These are phyloP conservation scores for Grifola frondosa DNA, from an alignment of 1,284 basidiomycete species.

Conservation along the genomic window DNA sequence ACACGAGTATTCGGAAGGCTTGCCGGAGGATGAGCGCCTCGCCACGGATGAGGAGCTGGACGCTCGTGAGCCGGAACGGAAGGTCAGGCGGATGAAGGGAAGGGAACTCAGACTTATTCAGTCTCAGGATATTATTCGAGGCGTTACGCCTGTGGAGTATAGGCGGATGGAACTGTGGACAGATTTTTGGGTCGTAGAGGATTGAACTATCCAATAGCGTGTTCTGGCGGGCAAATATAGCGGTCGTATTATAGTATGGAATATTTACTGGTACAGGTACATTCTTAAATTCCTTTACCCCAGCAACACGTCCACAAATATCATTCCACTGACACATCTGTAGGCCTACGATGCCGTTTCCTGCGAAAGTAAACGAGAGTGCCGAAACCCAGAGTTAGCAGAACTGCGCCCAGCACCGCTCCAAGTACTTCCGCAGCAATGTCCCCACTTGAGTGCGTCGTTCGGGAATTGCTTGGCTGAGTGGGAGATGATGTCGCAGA, in stretches of 20 bases:
- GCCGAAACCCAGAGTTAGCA: slow-evolving; percentile 9
- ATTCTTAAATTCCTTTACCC: background rate
- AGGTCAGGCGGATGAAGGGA: slow-evolving; percentile 71
- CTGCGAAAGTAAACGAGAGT: slow-evolving; percentile 9
- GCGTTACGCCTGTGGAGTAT: slow-evolving; percentile 26
- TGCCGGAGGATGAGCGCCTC: slow-evolving; percentile 56
- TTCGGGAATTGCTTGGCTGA: background rate
- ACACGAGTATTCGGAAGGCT: slow-evolving; percentile 52
- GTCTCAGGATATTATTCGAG: slow-evolving; percentile 59
- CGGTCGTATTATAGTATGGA: background rate
- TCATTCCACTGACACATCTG: too few species aligned
- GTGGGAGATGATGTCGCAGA: slow-evolving; percentile 12
- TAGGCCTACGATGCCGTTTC: slow-evolving; percentile 11
- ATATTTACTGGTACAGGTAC: background rate
- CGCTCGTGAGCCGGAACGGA: slow-evolving; percentile 58
- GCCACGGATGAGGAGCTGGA: slow-evolving; percentile 78
- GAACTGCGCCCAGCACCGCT: slow-evolving; percentile 16
- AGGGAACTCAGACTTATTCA: slow-evolving; percentile 83
- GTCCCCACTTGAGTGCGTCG: slow-evolving; percentile 15
- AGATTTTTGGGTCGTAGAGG: slow-evolving; percentile 37
- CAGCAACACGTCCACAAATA: too few species aligned
- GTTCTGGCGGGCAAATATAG: slow-evolving; percentile 3
- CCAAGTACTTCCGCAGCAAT: slow-evolving; percentile 26
- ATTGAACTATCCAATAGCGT: background rate
- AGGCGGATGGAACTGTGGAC: slow-evolving; percentile 38